Evolutionary conservation across 495 filamentous ascomycete genomes (phyloP).

Genomic region (Penicillium riverlandense): DNA sequence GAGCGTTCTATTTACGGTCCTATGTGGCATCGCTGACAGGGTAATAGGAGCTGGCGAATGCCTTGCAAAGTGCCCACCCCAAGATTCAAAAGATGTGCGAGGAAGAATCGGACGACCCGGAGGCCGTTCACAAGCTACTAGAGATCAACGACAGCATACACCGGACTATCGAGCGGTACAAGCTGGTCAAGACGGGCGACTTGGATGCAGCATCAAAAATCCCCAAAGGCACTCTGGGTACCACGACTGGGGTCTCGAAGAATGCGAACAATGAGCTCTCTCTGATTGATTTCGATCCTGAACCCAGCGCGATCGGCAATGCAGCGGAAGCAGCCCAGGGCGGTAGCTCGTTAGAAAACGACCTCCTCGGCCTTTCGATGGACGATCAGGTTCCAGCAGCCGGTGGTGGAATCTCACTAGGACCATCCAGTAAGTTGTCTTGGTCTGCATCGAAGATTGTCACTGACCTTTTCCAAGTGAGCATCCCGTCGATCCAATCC

Average conservation of each 20-base stretch:
- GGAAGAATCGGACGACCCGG: slow-evolving; percentile 92
- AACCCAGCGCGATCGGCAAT: slow-evolving; percentile 44
- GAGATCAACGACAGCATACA: slow-evolving; percentile 99
- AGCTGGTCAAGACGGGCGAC: slow-evolving; percentile 88
- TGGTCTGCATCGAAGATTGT: slow-evolving; percentile 14
- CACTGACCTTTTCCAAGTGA: slow-evolving; percentile 13
- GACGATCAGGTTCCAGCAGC: slow-evolving; percentile 57
- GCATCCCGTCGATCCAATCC: slow-evolving; percentile 15
- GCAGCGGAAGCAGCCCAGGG: slow-evolving; percentile 30
- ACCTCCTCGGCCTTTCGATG: slow-evolving; percentile 63
- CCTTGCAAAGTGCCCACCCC: slow-evolving; percentile 87
- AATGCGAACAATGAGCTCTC: slow-evolving; percentile 81
- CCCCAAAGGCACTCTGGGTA: slow-evolving; percentile 73
- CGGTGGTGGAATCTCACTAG: slow-evolving; percentile 79
- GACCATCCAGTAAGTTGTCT: slow-evolving; percentile 57
- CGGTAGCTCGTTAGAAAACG: slow-evolving; percentile 49
- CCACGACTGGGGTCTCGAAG: slow-evolving; percentile 61
- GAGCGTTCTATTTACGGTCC: slow-evolving; percentile 1
- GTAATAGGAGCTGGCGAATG: slow-evolving; percentile 72
- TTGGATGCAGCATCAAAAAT: slow-evolving; percentile 79
- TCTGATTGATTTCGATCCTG: slow-evolving; percentile 80
- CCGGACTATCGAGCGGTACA: slow-evolving; percentile 90
- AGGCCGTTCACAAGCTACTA: slow-evolving; percentile 89
- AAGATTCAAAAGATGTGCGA: slow-evolving; percentile 99
- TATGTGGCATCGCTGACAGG: slow-evolving; percentile 1